A percentile compares a stretch with the other conserved stretches of the same genome.
These are phyloP conservation scores for Aspergillus felis DNA, from an alignment of 2,329 filamentous ascomycete genomes.

Conservation along the genomic window DNA sequence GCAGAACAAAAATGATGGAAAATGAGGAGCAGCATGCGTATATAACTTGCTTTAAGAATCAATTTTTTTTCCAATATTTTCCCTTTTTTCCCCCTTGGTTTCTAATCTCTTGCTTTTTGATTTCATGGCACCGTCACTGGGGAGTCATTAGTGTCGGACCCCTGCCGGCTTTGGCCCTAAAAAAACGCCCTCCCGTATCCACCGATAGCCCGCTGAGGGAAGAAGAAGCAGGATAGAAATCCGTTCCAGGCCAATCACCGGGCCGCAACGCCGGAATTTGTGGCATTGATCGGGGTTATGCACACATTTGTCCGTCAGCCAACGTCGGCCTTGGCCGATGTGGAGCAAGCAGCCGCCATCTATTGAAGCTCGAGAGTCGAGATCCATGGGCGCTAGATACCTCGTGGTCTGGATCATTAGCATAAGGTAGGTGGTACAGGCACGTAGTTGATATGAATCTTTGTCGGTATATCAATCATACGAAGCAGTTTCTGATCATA, in stretches of 20 bases:
- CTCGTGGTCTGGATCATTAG: conserved; percentile 12
- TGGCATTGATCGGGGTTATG: conserved; percentile 11
- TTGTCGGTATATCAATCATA: background rate
- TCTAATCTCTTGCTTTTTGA: background rate
- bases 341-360: conserved; percentile 4
- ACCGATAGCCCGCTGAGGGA: background rate
- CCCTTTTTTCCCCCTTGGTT: background rate
- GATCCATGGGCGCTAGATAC: conserved; percentile 6
- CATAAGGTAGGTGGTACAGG: background rate
- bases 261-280: background rate
- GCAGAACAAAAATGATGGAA: background rate
- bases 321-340: conserved; percentile 7
- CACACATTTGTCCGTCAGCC: conserved; percentile 3
- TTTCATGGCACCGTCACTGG: background rate
- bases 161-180: background rate
- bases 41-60: background rate
- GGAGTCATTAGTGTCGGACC: background rate
- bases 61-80: background rate
- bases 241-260: background rate
- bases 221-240: background rate
- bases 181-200: background rate
- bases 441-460: background rate
- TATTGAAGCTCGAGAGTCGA: conserved; percentile 2
- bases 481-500: background rate
- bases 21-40: background rate